phyloP scores from a whole-genome alignment of 495 filamentous ascomycete species.

The Tuber aestivum region DNA sequence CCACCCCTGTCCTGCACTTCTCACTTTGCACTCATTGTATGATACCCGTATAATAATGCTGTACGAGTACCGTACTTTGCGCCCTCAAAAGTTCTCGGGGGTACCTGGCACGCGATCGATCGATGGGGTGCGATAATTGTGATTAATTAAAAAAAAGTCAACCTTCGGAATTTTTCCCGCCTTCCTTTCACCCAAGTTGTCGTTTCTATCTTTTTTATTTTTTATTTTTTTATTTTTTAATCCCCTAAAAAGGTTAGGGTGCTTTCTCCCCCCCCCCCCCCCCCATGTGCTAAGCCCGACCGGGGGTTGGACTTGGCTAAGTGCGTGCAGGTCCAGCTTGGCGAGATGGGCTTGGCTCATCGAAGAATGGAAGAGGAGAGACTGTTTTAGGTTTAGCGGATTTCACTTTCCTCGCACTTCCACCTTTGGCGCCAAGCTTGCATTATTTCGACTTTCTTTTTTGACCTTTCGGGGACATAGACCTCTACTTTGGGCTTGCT shows the following conservation, averaged over 20 bases:
- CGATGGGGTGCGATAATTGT: background rate
- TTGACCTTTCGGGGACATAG: background rate
- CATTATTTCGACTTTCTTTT: background rate
- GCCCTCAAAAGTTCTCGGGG: background rate
- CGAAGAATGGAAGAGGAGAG: background rate
- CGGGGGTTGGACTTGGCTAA: background rate
- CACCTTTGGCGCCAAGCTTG: background rate
- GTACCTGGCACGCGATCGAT: background rate
- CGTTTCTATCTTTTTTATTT: background rate
- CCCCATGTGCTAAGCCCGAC: background rate
- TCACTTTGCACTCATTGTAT: background rate
- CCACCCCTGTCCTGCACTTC: background rate
- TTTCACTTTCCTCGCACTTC: background rate
- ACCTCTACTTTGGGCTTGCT: background rate
- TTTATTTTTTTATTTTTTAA: too few species aligned
- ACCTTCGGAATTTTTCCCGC: background rate
- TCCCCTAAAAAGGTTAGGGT: too few species aligned
- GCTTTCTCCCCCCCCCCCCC: too few species aligned
- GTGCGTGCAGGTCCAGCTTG: background rate
- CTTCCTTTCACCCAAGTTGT: background rate
- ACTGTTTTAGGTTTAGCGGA: background rate
- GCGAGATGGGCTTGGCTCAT: constrained; percentile 1
- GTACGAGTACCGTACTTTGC: too few species aligned
- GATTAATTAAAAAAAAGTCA: constrained; percentile 1
- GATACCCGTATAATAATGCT: too few species aligned